A percentile compares a stretch with the other conserved stretches of the same genome.
These are phyloP conservation scores for Amanita molliuscula DNA, from an alignment of 768 basidiomycete genomes.

Conservation along the genomic window DNA sequence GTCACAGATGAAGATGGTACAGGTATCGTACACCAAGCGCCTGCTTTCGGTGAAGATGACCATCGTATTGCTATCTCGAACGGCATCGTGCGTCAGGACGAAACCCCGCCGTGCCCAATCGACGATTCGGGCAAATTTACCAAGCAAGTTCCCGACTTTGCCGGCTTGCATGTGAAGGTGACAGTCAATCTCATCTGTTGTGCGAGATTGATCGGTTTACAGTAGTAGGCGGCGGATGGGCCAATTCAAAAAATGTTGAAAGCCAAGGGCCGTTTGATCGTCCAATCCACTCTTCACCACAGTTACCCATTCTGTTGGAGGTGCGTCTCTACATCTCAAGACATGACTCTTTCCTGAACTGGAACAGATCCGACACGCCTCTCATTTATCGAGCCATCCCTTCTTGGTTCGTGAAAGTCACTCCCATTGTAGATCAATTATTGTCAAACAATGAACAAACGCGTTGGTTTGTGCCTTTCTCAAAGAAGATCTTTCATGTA, in stretches of 20 bases:
- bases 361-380: slow-evolving; percentile 81
- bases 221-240: slow-evolving; percentile 78
- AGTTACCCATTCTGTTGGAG: slow-evolving; percentile 98
- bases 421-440: slow-evolving; percentile 75
- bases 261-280: slow-evolving; percentile 77
- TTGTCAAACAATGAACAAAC: slow-evolving; percentile 87
- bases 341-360: background rate
- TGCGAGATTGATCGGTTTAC: slow-evolving; percentile 4
- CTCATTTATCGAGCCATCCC: slow-evolving; percentile 95
- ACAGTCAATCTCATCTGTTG: slow-evolving; percentile 8
- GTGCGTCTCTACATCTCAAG: slow-evolving; percentile 25
- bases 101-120: slow-evolving; percentile 94
- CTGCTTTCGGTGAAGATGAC: slow-evolving; percentile 98
- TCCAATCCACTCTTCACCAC: slow-evolving; percentile 80
- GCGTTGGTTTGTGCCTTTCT: slow-evolving; percentile 51
- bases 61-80: slow-evolving; percentile 85
- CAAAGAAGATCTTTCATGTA: background rate
- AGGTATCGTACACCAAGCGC: slow-evolving; percentile 98
- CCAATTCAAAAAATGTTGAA: slow-evolving; percentile 88
- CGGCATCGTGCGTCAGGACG: slow-evolving; percentile 74
- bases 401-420: slow-evolving; percentile 90
- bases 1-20: slow-evolving; percentile 92
- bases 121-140: slow-evolving; percentile 88
- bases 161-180: slow-evolving; percentile 85
- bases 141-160: slow-evolving; percentile 80